Evolutionary conservation across 192 early-diverging fungal genomes (phyloP), one percentile per base, ranked within the genome.

Genomic region (Thoreauomyces humboldtii): DNA sequence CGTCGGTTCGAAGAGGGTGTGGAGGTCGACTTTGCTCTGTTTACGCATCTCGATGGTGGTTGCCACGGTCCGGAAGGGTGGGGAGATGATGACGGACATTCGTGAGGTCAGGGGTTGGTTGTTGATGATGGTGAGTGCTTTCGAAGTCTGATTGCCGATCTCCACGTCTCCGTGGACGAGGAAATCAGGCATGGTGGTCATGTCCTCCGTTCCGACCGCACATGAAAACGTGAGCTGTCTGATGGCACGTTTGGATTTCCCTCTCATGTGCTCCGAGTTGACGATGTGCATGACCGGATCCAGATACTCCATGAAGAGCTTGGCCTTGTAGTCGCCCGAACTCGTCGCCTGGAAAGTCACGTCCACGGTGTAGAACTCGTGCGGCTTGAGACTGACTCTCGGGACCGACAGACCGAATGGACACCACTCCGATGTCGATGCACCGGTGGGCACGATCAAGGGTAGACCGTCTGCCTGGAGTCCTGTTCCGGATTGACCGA

Each of bases 101-200:
- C 22, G 21, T 15, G 67, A 62, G 38, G 61, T 61, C 34, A 73
- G 47, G 21, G 67, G 62, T 46, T 77, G 75, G 37, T 67, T 57
- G 53, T 79, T 82, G 28, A 45, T 47, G 24, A 82, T 28, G 14
- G 33, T 46, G 36, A 82, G 29, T 2, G 14, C 3, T 38, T 52
- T 44, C 17, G 50, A 15, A 12, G 34, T 42, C n/a, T 22, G 17
- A 2, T 77, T 69, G 37, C 63, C 71, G 47, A 76, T 61, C 2
- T 37, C 22, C 7, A 78, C 69, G 29, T 81, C 77, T 3, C 82
- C 82, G 65, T 83, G 81, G 36, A 62, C 25, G 25, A 84, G 29
- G 41, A 59, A 50, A 22, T 77, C 75, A 7, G 51, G 60, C 43
- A 52, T 55, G 36, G 27, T n/a, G 7, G 59, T 67, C 28, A 73